Percentiles rank a stretch among this genome's conserved stretches.
These are phyloP conservation scores for Nevesoporus exiguus DNA, from an alignment of 768 basidiomycete genomes.

Conservation along the genomic window DNA sequence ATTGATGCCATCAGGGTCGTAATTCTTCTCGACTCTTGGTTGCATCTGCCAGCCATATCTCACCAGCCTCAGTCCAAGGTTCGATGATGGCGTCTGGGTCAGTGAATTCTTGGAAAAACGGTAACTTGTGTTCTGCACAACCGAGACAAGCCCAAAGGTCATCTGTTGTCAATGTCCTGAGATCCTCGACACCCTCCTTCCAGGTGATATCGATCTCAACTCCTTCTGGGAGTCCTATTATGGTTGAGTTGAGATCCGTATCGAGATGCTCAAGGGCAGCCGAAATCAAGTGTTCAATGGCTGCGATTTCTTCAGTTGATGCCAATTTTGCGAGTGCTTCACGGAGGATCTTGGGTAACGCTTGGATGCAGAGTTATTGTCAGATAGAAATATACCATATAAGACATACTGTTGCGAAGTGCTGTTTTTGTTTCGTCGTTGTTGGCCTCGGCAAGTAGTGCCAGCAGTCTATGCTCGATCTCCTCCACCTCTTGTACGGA, in stretches of 20 bases:
- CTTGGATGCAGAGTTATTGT: no score
- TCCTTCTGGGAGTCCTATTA: background rate
- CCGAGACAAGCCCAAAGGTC: background rate
- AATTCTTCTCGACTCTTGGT: background rate
- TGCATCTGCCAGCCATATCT: constrained; percentile 1
- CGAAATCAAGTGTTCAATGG: background rate
- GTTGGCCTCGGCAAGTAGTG: no score
- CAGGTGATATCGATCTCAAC: background rate
- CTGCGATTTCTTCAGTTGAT: background rate
- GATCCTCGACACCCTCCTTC: constrained; percentile 3
- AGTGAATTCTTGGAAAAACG: constrained; percentile 1
- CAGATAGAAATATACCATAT: no score
- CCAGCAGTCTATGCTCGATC: no score
- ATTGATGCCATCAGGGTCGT: constrained; percentile 18
- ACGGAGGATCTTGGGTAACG: background rate
- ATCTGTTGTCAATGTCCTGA: background rate
- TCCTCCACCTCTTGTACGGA: no score
- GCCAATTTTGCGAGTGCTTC: background rate
- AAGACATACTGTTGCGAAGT: no score
- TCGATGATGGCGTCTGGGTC: constrained; percentile 3
- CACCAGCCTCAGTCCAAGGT: constrained; percentile 9
- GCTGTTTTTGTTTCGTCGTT: no score
- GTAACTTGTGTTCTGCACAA: background rate
- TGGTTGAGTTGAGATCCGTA: accelerated
- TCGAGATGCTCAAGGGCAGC: background rate